These are phyloP conservation scores for Grammothele lineata DNA, from an alignment of 768 basidiomycete genomes.

Conservation along the genomic window DNA sequence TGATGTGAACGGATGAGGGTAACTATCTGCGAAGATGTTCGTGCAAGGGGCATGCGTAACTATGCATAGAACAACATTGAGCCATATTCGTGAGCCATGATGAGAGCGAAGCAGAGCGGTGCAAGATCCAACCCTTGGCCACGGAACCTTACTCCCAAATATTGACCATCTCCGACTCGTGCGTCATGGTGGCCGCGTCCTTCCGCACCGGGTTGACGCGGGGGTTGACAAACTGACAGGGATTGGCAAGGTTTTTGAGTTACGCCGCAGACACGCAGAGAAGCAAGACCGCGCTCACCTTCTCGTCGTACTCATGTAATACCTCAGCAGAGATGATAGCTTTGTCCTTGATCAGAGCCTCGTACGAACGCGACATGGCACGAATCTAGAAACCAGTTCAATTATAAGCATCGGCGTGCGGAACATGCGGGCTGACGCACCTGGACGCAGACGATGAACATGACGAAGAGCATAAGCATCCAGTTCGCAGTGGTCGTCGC, in stretches of 20 bases:
- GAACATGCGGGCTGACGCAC: slow-evolving; percentile 38
- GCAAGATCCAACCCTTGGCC: too few relatives aligned
- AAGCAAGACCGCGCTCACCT: slow-evolving; percentile 40
- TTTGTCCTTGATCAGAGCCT: slow-evolving; percentile 66
- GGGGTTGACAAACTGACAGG: slow-evolving; percentile 74
- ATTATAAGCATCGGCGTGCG: too few relatives aligned
- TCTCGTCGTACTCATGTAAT: slow-evolving; percentile 78
- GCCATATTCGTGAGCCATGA: too few relatives aligned
- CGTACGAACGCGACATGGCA: slow-evolving; percentile 50
- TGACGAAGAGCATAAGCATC: slow-evolving; percentile 65
- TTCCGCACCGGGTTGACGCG: slow-evolving; percentile 69
- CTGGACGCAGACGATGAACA: slow-evolving; percentile 64
- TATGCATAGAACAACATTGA: too few relatives aligned
- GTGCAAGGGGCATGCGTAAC: too few relatives aligned
- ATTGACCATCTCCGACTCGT: slow-evolving; percentile 73
- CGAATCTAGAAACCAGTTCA: slow-evolving; percentile 37
- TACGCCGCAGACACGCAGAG: neutral
- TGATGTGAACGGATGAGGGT: too few relatives aligned
- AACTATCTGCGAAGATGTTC: too few relatives aligned
- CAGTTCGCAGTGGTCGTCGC: slow-evolving; percentile 69
- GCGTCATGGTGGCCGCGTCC: slow-evolving; percentile 83
- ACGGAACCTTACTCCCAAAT: slow-evolving; percentile 40
- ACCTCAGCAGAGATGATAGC: slow-evolving; percentile 75
- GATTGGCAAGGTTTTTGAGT: neutral
- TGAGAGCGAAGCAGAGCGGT: too few relatives aligned